Evolutionary conservation across 305 asterid species (phyloP).

Genomic region (Fraxinus dipetala): DNA sequence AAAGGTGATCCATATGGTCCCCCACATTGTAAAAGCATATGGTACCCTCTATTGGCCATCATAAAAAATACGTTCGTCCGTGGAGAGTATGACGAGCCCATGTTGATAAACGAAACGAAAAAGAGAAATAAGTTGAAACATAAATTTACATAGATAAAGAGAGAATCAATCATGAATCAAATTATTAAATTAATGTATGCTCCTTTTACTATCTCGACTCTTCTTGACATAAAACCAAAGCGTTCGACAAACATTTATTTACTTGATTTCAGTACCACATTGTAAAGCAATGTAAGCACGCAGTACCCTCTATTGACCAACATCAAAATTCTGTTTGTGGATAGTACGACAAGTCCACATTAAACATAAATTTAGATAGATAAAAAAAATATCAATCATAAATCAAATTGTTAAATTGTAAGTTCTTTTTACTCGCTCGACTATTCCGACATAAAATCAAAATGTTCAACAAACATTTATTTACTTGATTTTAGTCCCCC

Average conservation of each 20-base stretch:
- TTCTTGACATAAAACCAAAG: background rate
- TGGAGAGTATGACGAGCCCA: background rate
- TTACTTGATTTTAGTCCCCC: background rate
- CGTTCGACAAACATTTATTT: background rate
- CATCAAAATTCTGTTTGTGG: constrained; percentile 9
- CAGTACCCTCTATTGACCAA: constrained; percentile 8
- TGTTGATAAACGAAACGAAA: background rate
- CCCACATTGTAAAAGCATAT: constrained; percentile 38
- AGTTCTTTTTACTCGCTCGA: background rate
- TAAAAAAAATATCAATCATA: background rate
- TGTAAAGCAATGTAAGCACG: background rate
- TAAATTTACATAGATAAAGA: background rate
- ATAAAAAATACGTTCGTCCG: background rate
- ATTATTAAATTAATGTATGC: background rate
- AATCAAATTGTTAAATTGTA: background rate
- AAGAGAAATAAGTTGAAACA: background rate
- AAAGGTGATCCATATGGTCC: constrained; percentile 36
- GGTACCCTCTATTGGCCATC: constrained; percentile 25
- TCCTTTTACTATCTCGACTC: background rate
- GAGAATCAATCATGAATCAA: background rate
- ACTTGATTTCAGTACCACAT: background rate
- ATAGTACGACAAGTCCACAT: background rate
- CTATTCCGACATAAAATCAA: background rate
- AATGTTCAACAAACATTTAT: background rate
- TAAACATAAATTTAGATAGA: background rate